phyloP scores from a whole-genome alignment of 139 green algal species.

The Chlorella sp. region DNA sequence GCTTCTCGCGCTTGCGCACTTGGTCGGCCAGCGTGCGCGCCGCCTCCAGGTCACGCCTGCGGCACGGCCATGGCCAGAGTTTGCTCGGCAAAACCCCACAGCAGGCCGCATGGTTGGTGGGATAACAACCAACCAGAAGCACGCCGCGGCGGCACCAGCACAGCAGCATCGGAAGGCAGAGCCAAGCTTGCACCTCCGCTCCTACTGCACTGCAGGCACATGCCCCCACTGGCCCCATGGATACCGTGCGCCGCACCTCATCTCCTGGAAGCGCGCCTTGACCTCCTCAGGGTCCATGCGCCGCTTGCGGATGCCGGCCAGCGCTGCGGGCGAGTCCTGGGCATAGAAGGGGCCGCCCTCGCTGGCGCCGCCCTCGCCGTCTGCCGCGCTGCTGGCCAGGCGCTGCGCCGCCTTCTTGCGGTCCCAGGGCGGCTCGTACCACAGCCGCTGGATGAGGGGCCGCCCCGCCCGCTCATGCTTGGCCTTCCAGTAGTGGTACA shows the following conservation, averaged over 20 bases:
- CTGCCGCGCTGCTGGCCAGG: not conserved
- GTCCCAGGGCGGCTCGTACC: constrained; percentile 66
- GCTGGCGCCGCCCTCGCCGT: constrained; percentile 20
- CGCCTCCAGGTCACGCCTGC: constrained; percentile 53
- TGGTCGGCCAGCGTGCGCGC: constrained; percentile 61
- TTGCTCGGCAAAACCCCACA: no score
- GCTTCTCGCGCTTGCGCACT: constrained; percentile 55
- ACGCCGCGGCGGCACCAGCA: not conserved
- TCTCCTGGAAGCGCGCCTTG: constrained; percentile 37
- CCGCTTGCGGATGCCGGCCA: constrained; percentile 43
- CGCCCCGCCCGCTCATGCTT: constrained; percentile 70
- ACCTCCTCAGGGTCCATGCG: constrained; percentile 45
- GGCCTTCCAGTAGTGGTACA: constrained; percentile 95
- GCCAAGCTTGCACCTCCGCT: not conserved
- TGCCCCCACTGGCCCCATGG: no score
- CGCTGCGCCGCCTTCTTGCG: constrained; percentile 23
- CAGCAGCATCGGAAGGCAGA: not conserved
- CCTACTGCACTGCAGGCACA: not conserved
- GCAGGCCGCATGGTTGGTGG: no score
- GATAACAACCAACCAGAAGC: no score
- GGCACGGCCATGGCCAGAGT: not conserved
- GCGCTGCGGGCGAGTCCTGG: constrained; percentile 37
- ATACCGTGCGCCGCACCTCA: constrained; percentile 1
- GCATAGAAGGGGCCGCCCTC: constrained; percentile 43
- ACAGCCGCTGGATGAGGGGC: constrained; percentile 63